Base-by-base conservation (phyloP, 345 rosid genomes). In the Syzygium jambos region DNA sequence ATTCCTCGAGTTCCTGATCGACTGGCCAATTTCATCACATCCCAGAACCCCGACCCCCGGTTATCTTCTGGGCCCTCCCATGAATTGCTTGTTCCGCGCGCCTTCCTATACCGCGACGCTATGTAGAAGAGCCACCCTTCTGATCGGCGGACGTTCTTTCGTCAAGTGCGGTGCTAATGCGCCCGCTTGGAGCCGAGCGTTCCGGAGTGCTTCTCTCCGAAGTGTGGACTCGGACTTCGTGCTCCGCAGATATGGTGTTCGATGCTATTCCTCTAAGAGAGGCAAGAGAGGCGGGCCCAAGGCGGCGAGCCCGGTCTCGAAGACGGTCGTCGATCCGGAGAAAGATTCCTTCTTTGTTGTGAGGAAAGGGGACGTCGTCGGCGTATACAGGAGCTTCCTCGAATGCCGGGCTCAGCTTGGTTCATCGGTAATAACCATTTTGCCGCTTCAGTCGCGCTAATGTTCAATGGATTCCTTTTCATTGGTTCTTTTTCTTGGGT, bases 361-460 rank as follows among this genome's bases (percentile, higher is more conserved):
- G 86, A 86, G 99, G 91, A 98, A 98, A 90, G 98, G 99, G 88
- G 97, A 96, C 84, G 63, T 94, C 56, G 94, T 95, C 85, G 99
- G 98, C 52, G 93, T 96, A 85, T 96, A 94, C 87, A 93, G 92
- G 90, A 95, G 90, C 85, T 90, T 96, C 61, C 59, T 85, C 65
- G 98, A 95, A 85, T 96, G 99, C 86, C 96, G 92, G 85, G 95
- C 97, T 87, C 99, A 98, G 93, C 92, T 93, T 87, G 98, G 99
- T 86, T 93, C 95, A 30, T 97, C 98, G 90, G 99, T 96, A 89
- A 54, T 90, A 83, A 77, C 86, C 54, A 30, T 85, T 51, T 84
- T 5, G 54, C 46, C 78, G 43, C 19, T 7, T 61, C 11, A 5
- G 23, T 78, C 16, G 11, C 21, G 9, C 57, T 59, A 3, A 34